Conservation (phyloP, 441 rosid genomes). For the Lepidium campestre region DNA sequence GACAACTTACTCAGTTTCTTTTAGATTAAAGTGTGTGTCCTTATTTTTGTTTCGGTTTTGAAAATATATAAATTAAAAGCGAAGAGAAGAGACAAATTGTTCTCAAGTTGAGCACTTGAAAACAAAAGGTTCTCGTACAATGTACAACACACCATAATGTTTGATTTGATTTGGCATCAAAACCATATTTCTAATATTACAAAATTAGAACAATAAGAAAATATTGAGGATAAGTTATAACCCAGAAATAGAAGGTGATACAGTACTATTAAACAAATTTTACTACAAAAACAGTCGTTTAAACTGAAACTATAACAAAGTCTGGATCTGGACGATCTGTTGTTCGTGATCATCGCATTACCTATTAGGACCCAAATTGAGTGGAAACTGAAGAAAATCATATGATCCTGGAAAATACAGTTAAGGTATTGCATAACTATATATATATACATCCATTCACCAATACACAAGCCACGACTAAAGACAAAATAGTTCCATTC, state of each 20-base stretch:
- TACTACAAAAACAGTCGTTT: not conserved
- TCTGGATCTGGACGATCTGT: not conserved
- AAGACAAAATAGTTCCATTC: not conserved
- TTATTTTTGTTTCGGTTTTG: not conserved
- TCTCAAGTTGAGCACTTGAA: conserved; percentile 24
- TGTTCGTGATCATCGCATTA: conserved; percentile 1
- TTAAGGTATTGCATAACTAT: not conserved
- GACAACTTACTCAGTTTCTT: conserved; percentile 5
- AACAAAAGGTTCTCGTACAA: conserved; percentile 21
- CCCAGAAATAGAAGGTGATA: conserved; percentile 12
- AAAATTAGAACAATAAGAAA: not conserved
- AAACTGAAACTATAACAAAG: not conserved
- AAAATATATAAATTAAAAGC: not conserved
- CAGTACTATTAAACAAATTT: not conserved
- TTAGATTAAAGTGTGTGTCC: not conserved
- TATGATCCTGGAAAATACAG: conserved; percentile 3
- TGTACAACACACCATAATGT: conserved; percentile 27
- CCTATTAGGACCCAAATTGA: not conserved
- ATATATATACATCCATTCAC: conserved; percentile 3
- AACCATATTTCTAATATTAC: conserved; percentile 15
- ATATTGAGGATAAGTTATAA: not conserved
- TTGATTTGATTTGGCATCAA: conserved; percentile 27
- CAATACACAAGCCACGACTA: not conserved
- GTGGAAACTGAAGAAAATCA: not conserved
- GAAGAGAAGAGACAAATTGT: conserved; percentile 1